Evolutionary conservation across 2,329 filamentous ascomycete species (phyloP), one percentile per base, ranked within the genome.

Genomic region (Geosmithia flava): DNA sequence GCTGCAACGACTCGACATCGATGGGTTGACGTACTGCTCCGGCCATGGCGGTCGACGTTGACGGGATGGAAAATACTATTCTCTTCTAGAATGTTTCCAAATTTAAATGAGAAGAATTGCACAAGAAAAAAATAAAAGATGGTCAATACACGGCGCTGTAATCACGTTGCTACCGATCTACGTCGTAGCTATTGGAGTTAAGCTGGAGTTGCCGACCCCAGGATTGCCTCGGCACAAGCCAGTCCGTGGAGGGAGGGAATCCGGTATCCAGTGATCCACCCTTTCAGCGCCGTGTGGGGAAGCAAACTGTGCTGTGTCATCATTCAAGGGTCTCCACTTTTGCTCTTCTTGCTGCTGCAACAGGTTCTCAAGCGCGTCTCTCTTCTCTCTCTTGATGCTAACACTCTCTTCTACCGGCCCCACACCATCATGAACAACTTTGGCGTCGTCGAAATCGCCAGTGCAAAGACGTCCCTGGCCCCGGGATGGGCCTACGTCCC

Each of bases 401-500:
- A 42, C 3, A 44, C 42, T 15, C 27, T 16, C 17, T 10, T 19
- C 8, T 20, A 3, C 41, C 41, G 15, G 13, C 42, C 42, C 42
- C 20, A 20, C 42, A 44, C 20, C 10, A 11, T 42, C 51, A 61
- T 80, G 75, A 76, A 80, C 60, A 80, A 81, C 58, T 83, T 84
- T 55, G 84, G 86, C 57, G 87, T 97, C 57, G 82, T 94, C 65
- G 84, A 95, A 56, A 71, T 96, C 49, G 85, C 87, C 37, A 81
- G 79, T 59, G 71, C 80, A 27, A 80, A 80, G 52, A 81, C 80
- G 16, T 78, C 79, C 43, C 71, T 76, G 43, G 85, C 87, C 1
- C 89, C 91, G 1, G 91, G 91, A 58, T 97, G 89, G 85, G 88
- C 88, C 13, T 95, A 95, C 62, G 87, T 96, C 1, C 82, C 89